Conservation (phyloP, 1,284 basidiomycete species). For the Cryptococcus sp. region DNA sequence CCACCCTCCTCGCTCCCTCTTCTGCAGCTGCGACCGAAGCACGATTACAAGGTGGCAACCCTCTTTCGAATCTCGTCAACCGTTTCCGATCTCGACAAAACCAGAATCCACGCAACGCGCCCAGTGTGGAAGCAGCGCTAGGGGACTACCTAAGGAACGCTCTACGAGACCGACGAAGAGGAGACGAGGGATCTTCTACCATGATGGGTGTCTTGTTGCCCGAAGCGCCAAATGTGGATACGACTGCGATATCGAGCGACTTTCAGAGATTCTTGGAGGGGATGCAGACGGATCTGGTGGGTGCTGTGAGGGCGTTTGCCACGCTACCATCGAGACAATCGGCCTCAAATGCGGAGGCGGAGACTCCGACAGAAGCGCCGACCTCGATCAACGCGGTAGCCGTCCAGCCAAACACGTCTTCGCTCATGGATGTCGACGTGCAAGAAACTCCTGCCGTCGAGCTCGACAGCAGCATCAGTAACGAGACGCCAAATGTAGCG, state of each 20-base stretch:
- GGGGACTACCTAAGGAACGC: conserved; percentile 39
- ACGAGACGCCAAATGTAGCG: too few species aligned
- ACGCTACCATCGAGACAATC: not conserved
- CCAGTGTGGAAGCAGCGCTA: conserved; percentile 35
- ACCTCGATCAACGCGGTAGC: too few species aligned
- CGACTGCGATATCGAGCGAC: conserved; percentile 18
- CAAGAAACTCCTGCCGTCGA: too few species aligned
- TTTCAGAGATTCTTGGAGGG: conserved; percentile 42
- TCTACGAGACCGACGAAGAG: conserved; percentile 25
- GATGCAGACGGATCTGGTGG: conserved; percentile 38
- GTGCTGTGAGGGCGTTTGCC: conserved; percentile 34
- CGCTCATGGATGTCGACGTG: too few species aligned
- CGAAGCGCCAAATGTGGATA: conserved; percentile 10
- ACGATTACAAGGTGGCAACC: conserved; percentile 15
- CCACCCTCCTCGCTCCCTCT: conserved; percentile 33
- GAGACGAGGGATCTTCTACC: conserved; percentile 4
- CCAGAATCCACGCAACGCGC: conserved; percentile 14
- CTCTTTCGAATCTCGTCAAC: conserved; percentile 35
- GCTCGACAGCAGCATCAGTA: too few species aligned
- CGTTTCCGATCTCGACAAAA: conserved; percentile 39
- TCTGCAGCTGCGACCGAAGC: conserved; percentile 8
- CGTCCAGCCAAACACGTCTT: too few species aligned
- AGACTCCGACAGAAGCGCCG: not conserved
- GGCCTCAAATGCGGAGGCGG: not conserved
- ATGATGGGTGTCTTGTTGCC: not conserved